Conservation (phyloP, 768 basidiomycete species). For the Kwoniella dendrophila region DNA sequence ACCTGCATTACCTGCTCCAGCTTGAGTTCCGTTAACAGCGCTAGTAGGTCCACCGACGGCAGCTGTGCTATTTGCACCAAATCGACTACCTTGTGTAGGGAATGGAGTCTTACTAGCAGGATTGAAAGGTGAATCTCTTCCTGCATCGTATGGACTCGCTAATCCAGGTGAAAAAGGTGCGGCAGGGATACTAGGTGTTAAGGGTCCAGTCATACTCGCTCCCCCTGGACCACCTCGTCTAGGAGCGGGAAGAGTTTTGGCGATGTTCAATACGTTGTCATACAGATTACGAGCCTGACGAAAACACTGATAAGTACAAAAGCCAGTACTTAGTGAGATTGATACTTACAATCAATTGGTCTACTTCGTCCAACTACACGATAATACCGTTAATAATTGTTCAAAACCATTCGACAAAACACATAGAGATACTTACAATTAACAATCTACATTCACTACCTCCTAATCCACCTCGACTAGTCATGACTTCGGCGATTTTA, state of each 20-base stretch:
- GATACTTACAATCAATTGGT: constrained; percentile 76
- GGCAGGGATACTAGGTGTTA: constrained; percentile 57
- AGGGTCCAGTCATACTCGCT: constrained; percentile 56
- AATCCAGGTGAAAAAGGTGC: constrained; percentile 42
- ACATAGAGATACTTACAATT: constrained; percentile 59
- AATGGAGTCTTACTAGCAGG: constrained; percentile 55
- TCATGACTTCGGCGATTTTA: constrained; percentile 89
- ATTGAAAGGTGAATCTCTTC: constrained; percentile 55
- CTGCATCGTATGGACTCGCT: constrained; percentile 52
- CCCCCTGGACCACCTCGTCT: constrained; percentile 59
- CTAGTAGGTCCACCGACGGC: constrained; percentile 13
- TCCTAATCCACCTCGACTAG: constrained; percentile 70
- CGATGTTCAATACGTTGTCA: constrained; percentile 90
- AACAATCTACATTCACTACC: constrained; percentile 89
- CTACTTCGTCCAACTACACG: constrained; percentile 80
- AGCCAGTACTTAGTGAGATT: background rate
- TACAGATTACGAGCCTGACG: constrained; percentile 76
- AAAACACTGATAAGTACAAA: background rate
- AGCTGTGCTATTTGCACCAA: constrained; percentile 23
- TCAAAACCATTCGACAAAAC: background rate
- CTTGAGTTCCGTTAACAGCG: constrained; percentile 57
- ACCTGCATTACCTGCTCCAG: constrained; percentile 39
- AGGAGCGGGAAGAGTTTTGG: constrained; percentile 87
- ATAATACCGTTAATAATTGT: background rate
- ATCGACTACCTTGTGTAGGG: constrained; percentile 42